These are phyloP conservation scores for cucumber (Cucumis sativus) DNA, from an alignment of 306 rosid species.

Conservation along the genomic window DNA sequence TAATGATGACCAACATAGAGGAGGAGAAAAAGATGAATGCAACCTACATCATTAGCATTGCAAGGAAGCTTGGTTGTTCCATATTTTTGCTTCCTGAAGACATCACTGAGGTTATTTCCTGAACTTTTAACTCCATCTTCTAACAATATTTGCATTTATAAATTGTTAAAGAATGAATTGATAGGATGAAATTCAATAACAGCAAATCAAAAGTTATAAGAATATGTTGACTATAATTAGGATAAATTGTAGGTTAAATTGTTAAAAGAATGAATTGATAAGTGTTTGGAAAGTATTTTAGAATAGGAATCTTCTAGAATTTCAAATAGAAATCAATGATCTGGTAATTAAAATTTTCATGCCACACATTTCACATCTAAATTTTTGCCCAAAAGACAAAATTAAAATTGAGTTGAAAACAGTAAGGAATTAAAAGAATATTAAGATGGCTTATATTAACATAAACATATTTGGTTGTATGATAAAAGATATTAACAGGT, in stretches of 20 bases:
- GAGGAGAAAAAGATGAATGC: slow-evolving; percentile 96
- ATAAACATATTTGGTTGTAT: no score
- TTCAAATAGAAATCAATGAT: no score
- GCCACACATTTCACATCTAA: no score
- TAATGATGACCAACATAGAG: slow-evolving; percentile 28
- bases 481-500: background rate
- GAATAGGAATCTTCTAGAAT: no score
- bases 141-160: background rate
- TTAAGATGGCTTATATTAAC: no score
- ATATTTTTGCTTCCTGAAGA: slow-evolving; percentile 96
- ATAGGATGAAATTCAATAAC: background rate
- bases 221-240: background rate
- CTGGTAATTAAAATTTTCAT: no score
- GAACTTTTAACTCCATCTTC: background rate
- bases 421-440: background rate
- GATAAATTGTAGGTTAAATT: background rate
- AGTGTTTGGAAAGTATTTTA: no score
- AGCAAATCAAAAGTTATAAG: background rate
- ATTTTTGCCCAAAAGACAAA: no score
- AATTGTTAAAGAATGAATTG: background rate
- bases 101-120: slow-evolving; percentile 59
- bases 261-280: no score
- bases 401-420: background rate
- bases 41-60: slow-evolving; percentile 88
- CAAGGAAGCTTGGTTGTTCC: slow-evolving; percentile 96